Conservation (phyloP, 768 basidiomycete species). For the Macrolepiota fuliginosa region DNA sequence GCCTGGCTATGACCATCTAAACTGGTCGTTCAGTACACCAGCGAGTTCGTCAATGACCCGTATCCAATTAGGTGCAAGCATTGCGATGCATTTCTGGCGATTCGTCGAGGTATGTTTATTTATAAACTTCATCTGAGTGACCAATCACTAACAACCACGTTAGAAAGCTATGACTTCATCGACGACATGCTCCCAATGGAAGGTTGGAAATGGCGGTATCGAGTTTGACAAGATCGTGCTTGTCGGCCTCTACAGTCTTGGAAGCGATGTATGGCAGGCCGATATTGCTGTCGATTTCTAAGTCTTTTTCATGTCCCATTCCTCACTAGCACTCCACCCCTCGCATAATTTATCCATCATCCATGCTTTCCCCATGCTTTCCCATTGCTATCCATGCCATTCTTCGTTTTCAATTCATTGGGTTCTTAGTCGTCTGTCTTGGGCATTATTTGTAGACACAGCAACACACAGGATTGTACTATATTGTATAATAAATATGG, state of each 20-base stretch:
- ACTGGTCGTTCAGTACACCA: conserved; percentile 11
- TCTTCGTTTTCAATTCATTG: neutral
- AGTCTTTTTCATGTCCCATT: neutral
- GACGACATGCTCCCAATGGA: conserved; percentile 28
- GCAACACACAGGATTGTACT: too few species aligned
- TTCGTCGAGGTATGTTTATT: conserved; percentile 33
- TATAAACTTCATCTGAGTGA: neutral
- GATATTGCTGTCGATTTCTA: conserved; percentile 40
- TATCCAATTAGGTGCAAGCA: conserved; percentile 7
- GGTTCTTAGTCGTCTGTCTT: neutral
- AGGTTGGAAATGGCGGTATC: conserved; percentile 31
- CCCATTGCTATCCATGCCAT: neutral
- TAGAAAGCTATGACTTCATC: conserved; percentile 15
- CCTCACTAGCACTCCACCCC: neutral
- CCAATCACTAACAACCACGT: conserved; percentile 26
- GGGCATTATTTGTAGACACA: too few species aligned
- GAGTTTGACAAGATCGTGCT: conserved; percentile 42
- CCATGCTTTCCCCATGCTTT: neutral
- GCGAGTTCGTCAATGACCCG: conserved; percentile 8
- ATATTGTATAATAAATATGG: too few species aligned
- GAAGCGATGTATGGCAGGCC: conserved; percentile 48
- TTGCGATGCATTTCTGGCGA: conserved; percentile 17
- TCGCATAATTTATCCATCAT: neutral
- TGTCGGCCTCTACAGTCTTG: conserved; percentile 38
- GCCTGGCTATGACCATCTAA: conserved; percentile 15